Conservation (phyloP, 805 yeast genomes). For the Ogataea pilisensis region DNA sequence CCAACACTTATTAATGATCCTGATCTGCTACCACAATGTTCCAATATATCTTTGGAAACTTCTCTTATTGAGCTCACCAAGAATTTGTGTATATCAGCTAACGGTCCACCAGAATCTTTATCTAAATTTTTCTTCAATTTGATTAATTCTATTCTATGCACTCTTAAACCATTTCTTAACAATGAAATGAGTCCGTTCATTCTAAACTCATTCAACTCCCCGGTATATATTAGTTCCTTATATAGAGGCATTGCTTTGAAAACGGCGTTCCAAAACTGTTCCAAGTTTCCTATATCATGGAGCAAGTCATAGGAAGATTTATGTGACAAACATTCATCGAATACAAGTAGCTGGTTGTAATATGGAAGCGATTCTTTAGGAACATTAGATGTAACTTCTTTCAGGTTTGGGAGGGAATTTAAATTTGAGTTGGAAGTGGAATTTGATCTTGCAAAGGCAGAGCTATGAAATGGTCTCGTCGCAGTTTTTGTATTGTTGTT, state of each 20-base stretch:
- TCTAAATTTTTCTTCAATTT: constrained; percentile 54
- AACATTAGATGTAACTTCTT: constrained; percentile 13
- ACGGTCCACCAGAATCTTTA: constrained; percentile 43
- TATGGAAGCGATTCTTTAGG: constrained; percentile 41
- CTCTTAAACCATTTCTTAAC: constrained; percentile 52
- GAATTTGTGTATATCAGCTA: constrained; percentile 43
- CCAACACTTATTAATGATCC: constrained; percentile 24
- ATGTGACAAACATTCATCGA: constrained; percentile 43
- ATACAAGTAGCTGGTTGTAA: constrained; percentile 46
- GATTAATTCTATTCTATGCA: constrained; percentile 48
- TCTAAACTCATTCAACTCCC: constrained; percentile 42
- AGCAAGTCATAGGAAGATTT: constrained; percentile 29
- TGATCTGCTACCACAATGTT: constrained; percentile 12
- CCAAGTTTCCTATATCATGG: constrained; percentile 4
- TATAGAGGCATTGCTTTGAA: constrained; percentile 47
- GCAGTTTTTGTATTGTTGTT: no score
- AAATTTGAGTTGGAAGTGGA: background rate
- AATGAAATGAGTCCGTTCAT: constrained; percentile 45
- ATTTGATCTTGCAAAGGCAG: background rate
- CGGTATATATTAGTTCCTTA: constrained; percentile 40
- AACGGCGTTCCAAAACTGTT: constrained; percentile 50
- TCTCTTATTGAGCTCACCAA: constrained; percentile 41
- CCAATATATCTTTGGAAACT: constrained; percentile 43
- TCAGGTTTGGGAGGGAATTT: constrained; percentile 6
- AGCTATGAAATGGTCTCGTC: background rate